A percentile compares a stretch with the other conserved stretches of the same genome.
Conservation (phyloP, 139 green algal species). For the Tetratostichococcus sp. region DNA sequence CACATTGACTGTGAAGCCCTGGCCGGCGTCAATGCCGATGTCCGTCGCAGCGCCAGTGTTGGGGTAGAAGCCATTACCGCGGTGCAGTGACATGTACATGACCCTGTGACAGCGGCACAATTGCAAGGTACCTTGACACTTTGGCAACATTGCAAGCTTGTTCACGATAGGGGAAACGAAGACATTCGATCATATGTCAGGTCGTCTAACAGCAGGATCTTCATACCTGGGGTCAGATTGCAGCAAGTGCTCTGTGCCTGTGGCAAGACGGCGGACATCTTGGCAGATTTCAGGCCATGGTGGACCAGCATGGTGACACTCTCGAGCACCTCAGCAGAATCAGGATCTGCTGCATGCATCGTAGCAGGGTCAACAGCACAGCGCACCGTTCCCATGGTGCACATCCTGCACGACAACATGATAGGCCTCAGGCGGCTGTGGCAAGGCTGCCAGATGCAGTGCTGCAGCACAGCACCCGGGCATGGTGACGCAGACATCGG, state of each 20-base stretch:
- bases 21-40: slow-evolving; percentile 37
- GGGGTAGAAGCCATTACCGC: slow-evolving; percentile 50
- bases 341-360: no score
- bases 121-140: no score
- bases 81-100: slow-evolving; percentile 75
- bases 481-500: slow-evolving; percentile 20
- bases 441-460: slow-evolving; percentile 41
- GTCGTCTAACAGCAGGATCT: no score
- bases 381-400: slow-evolving; percentile 70
- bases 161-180: no score
- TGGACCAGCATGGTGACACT: no score
- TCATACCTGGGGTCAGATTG: not conserved
- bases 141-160: no score
- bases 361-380: no score
- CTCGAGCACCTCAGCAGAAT: no score
- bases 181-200: no score
- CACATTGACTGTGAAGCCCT: slow-evolving; percentile 55
- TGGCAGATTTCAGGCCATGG: no score
- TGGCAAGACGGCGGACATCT: not conserved
- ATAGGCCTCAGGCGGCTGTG: not conserved
- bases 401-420: slow-evolving; percentile 13
- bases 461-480: slow-evolving; percentile 11
- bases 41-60: slow-evolving; percentile 44
- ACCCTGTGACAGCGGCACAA: slow-evolving; percentile 55
- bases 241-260: not conserved